Evolutionary conservation across 2,329 filamentous ascomycete genomes (phyloP).

Genomic region (Pestalotiopsis sp.): DNA sequence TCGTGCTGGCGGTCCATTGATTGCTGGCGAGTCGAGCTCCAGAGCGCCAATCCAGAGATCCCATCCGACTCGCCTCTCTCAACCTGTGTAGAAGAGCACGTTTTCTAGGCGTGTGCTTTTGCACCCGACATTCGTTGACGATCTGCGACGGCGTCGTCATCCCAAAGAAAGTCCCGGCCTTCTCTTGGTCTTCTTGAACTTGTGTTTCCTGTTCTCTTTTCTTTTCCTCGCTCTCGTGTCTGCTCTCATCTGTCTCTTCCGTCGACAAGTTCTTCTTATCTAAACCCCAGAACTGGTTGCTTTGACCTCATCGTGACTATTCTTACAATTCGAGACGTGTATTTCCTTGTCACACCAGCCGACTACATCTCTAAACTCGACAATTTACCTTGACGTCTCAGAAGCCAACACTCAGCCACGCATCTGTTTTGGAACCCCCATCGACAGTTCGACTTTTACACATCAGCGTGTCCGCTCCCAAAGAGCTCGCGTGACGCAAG

Average conservation of each 20-base stretch:
- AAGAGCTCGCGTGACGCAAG: neutral
- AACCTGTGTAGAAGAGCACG: neutral
- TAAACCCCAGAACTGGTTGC: neutral
- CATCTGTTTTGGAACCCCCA: neutral
- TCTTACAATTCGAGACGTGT: neutral
- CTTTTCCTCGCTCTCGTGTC: neutral
- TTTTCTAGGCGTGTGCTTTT: neutral
- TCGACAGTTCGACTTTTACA: neutral
- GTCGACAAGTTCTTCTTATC: neutral
- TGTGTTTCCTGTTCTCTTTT: neutral
- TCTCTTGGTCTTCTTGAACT: neutral
- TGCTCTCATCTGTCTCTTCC: neutral
- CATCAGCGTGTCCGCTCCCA: neutral
- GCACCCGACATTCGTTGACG: neutral
- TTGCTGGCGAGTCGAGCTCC: neutral
- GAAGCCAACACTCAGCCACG: neutral
- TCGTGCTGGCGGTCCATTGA: neutral
- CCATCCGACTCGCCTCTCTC: neutral
- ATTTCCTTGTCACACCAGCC: neutral
- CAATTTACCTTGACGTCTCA: neutral
- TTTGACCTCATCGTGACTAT: neutral
- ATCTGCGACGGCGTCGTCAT: neutral
- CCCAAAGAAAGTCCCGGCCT: neutral
- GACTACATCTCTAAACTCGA: neutral
- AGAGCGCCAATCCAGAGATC: neutral